Evolutionary conservation across 164 flowering plant genomes (phyloP).

Genomic region (Amborella trichopoda): DNA sequence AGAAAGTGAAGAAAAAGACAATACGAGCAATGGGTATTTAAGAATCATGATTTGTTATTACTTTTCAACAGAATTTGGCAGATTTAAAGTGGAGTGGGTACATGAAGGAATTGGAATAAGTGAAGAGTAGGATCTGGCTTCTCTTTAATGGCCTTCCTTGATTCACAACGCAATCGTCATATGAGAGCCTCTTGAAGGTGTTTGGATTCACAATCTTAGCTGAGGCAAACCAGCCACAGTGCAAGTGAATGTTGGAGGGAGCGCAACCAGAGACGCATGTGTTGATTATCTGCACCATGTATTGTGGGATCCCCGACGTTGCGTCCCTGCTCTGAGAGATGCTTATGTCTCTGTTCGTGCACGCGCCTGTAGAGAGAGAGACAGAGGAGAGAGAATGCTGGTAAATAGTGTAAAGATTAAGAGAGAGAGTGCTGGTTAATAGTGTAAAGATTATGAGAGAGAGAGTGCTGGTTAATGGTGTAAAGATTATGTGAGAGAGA

Average conservation of each 20-base stretch:
- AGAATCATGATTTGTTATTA: too few relatives aligned
- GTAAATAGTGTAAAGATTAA: too few relatives aligned
- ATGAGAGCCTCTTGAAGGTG: conserved; percentile 44
- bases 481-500: too few relatives aligned
- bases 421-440: too few relatives aligned
- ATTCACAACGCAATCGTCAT: conserved; percentile 61
- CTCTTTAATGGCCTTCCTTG: conserved; percentile 34
- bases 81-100: conserved; percentile 52
- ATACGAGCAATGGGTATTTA: too few relatives aligned
- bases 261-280: conserved; percentile 43
- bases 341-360: conserved; percentile 47
- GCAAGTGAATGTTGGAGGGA: conserved; percentile 48
- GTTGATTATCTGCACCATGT: conserved; percentile 45
- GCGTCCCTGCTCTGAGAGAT: conserved; percentile 46
- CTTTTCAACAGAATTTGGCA: conserved; percentile 45
- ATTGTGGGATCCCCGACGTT: conserved; percentile 51
- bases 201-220: conserved; percentile 44
- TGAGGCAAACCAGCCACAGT: conserved; percentile 70
- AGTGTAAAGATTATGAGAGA: too few relatives aligned
- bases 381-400: background rate
- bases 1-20: too few relatives aligned
- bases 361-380: conserved; percentile 15
- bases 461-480: too few relatives aligned
- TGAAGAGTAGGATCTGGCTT: conserved; percentile 35
- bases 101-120: conserved; percentile 56